Base-by-base conservation (phyloP, 208 protist genomes). In the Strigomonas culicis region DNA sequence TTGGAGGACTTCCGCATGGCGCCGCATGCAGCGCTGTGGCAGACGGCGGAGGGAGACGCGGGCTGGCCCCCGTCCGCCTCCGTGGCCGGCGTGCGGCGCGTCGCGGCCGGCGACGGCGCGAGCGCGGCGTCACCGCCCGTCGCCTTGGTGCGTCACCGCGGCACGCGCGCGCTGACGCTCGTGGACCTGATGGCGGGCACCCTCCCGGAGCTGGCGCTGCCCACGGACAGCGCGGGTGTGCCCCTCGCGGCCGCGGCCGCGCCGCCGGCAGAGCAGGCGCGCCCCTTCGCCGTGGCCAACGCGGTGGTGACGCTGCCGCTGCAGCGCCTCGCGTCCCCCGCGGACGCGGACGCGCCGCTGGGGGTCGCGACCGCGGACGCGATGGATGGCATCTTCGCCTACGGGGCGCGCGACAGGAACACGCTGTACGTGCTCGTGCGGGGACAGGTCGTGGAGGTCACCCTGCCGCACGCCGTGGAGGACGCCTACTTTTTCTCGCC, bases 131-230 rank as follows among this genome's bases (percentile, higher is more conserved):
- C 36, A 6, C 13, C 36, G 36, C 36, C 36, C 8, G 36, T 13
- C 36, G 6, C 13, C 36, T 41, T 41, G 36, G 36, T 41, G 36
- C 8, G 13, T 13, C 8, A 6, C 36, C 13, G 8, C 13, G 49
- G n/a, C 24, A 24, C 7, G n/a, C 11, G 13, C n/a, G 27, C 17
- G 13, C 17, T 21, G 11, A 30, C 17, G 8, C 49, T 55, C n/a
- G 49, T 55, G 49, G 49, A 55, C 49, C n/a, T 55, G 13, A 7
- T 34, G 22, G 52, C 28, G 52, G 52, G 24, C 24, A 43, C 46
- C 8, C 3, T 47, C 4, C 31, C 59, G 27, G 24, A 49, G 25
- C 59, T 34, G 43, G 27, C 32, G 27, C 11, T 19, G 46, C 4
- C 4, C 11, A 50, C 4, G 7, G 11, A 50, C 11, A 4, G 19